Evolutionary conservation across 495 filamentous ascomycete genomes (phyloP), one percentile per base, ranked within the genome.

Genomic region (Tricharina praecox): DNA sequence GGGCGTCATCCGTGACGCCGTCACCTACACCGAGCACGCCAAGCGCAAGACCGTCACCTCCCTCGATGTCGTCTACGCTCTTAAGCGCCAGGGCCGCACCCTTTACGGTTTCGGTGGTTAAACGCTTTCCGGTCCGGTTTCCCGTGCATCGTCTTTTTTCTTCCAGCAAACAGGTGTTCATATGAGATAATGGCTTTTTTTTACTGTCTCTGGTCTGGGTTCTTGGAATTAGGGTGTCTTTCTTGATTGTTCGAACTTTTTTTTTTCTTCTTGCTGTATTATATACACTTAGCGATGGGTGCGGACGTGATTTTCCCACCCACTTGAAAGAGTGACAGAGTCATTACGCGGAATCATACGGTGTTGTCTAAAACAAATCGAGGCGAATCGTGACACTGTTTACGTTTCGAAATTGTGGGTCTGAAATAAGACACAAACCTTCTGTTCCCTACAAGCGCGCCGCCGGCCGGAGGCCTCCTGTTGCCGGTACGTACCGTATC

Each of bases 41-140:
- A 92, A 92, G 77, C 82, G 87, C 67, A 94, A 94, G 83, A 94
- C 86, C 34, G 86, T 94, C 66, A 93, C 85, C 34, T 90, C 82
- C 13, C 75, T 93, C 52, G 87, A 95, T 62, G 87, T 95, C 20
- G 87, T 95, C 64, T 95, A 93, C 60, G 85, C 85, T 45, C 76
- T 95, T 59, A 90, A 92, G 77, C 77, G 87, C 67, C 84, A 90
- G 71, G 87, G 87, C 63, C 82, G 87, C 66, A 93, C 85, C 64
- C 81, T 93, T 24, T 93, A 95, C 71, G 87, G 87, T 72, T 96
- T 96, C 76, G 88, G 88, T 77, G 88, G 88, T 72, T 96, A 85
- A 74, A 63, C 66, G 26, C 28, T 9, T 26, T 32, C 11, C 45
- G 19, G 10, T 38, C 15, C 39, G 20, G 13, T 24, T 44, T 13